A percentile compares a stretch with the other conserved stretches of the same genome.
These are phyloP conservation scores for Penstemon davidsonii DNA, from an alignment of 257 asterid species.

Conservation along the genomic window DNA sequence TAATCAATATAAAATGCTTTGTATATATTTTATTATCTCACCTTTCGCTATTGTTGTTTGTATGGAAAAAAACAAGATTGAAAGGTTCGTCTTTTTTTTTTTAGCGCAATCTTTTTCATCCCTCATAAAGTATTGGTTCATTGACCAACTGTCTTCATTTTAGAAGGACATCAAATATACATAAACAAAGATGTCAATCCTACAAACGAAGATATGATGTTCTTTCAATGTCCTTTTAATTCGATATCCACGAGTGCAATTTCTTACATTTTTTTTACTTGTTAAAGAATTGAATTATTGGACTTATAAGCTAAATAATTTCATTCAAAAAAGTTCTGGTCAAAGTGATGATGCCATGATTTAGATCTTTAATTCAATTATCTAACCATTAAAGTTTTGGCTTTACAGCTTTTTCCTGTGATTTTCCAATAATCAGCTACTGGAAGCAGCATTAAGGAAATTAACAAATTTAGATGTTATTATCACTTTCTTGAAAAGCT, in stretches of 20 bases:
- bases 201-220: constrained; percentile 10
- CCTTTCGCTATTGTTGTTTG: constrained; percentile 22
- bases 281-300: constrained; percentile 37
- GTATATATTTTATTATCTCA: constrained; percentile 4
- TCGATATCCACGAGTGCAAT: constrained; percentile 33
- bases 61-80: constrained; percentile 5
- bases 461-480: background rate
- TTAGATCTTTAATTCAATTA: constrained; percentile 30
- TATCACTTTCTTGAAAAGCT: constrained; percentile 20
- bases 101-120: constrained; percentile 20
- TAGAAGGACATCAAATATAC: constrained; percentile 20
- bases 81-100: constrained; percentile 16
- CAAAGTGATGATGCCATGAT: constrained; percentile 31
- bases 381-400: constrained; percentile 12
- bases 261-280: constrained; percentile 17
- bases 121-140: constrained; percentile 20
- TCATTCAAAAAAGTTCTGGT: constrained; percentile 34
- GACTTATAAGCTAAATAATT: constrained; percentile 5
- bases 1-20: background rate
- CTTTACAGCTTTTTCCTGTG: constrained; percentile 31
- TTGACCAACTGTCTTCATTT: constrained; percentile 31
- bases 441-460: background rate
- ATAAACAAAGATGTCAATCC: constrained; percentile 19
- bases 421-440: constrained; percentile 29
- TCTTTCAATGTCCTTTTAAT: background rate